Conservation (phyloP, 2,329 filamentous ascomycete species). For the Aspergillus ibericus region DNA sequence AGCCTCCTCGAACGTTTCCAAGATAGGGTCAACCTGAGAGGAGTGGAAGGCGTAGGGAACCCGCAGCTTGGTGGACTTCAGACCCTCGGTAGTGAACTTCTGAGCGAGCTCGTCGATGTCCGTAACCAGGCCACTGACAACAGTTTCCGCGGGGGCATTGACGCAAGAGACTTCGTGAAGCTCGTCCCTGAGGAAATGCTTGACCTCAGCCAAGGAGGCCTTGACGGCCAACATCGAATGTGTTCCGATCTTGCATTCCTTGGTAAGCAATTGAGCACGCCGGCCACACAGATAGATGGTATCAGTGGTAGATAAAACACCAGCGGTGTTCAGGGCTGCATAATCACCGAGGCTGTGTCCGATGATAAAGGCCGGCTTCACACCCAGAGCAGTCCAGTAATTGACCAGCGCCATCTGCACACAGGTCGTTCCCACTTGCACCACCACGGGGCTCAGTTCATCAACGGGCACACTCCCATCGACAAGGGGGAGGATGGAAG, state of each 20-base stretch:
- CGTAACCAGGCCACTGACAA: slow-evolving; percentile 40
- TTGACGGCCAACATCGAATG: slow-evolving; percentile 49
- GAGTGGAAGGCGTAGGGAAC: slow-evolving; percentile 51
- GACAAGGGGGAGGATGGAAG: slow-evolving; percentile 38
- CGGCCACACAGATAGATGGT: slow-evolving; percentile 54
- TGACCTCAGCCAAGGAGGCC: slow-evolving; percentile 36
- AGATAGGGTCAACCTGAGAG: slow-evolving; percentile 48
- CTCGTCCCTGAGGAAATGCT: slow-evolving; percentile 58
- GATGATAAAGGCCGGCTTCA: slow-evolving; percentile 41
- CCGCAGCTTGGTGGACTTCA: slow-evolving; percentile 45
- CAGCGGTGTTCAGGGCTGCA: slow-evolving; percentile 38
- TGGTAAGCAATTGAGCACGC: slow-evolving; percentile 42
- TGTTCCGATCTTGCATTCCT: slow-evolving; percentile 42
- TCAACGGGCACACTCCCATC: slow-evolving; percentile 31
- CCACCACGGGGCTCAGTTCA: slow-evolving; percentile 26
- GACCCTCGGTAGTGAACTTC: slow-evolving; percentile 34
- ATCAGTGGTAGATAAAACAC: slow-evolving; percentile 37
- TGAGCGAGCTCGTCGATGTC: slow-evolving; percentile 41
- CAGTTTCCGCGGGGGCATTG: slow-evolving; percentile 46
- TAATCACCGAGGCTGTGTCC: slow-evolving; percentile 48
- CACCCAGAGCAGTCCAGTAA: slow-evolving; percentile 40
- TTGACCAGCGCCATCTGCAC: slow-evolving; percentile 42
- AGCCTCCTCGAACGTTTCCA: slow-evolving; percentile 41
- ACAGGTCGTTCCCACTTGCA: slow-evolving; percentile 40
- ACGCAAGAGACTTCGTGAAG: slow-evolving; percentile 42